Conservation (phyloP, 2,329 filamentous ascomycete species). For the Madurella mycetomatis region DNA sequence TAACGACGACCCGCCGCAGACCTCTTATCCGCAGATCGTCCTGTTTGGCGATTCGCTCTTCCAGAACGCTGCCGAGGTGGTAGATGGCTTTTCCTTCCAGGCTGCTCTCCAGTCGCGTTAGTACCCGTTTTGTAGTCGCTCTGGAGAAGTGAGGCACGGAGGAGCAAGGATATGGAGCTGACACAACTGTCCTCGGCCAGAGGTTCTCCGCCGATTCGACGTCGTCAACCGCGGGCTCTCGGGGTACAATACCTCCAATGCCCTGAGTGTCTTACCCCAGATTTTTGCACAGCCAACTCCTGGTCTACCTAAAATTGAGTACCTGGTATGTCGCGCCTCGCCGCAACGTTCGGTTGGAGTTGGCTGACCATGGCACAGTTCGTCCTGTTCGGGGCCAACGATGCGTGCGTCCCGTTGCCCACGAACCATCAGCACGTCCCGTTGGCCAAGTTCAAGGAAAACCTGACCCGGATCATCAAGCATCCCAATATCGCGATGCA, state of each 20-base stretch:
- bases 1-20: slow-evolving; percentile 30
- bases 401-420: slow-evolving; percentile 64
- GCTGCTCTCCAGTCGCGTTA: slow-evolving; percentile 65
- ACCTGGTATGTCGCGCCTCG: slow-evolving; percentile 50
- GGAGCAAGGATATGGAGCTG: slow-evolving; percentile 2
- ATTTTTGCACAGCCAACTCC: slow-evolving; percentile 65
- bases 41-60: slow-evolving; percentile 90
- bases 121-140: slow-evolving; percentile 25
- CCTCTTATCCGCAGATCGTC: slow-evolving; percentile 66
- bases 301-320: slow-evolving; percentile 56
- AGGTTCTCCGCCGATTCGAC: slow-evolving; percentile 72
- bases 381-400: slow-evolving; percentile 86
- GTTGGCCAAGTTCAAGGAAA: slow-evolving; percentile 68
- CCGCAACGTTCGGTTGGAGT: too few relatives aligned
- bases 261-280: slow-evolving; percentile 61
- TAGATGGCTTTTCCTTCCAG: slow-evolving; percentile 69
- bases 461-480: slow-evolving; percentile 65
- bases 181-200: slow-evolving; percentile 39
- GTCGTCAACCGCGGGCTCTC: slow-evolving; percentile 84
- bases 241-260: slow-evolving; percentile 79
- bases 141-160: too few relatives aligned
- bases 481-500: slow-evolving; percentile 69
- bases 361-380: slow-evolving; percentile 43
- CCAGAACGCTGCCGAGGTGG: slow-evolving; percentile 58
- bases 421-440: slow-evolving; percentile 70